phyloP scores from a whole-genome alignment of 129 eudicot species.

The Artemisia argyi region DNA sequence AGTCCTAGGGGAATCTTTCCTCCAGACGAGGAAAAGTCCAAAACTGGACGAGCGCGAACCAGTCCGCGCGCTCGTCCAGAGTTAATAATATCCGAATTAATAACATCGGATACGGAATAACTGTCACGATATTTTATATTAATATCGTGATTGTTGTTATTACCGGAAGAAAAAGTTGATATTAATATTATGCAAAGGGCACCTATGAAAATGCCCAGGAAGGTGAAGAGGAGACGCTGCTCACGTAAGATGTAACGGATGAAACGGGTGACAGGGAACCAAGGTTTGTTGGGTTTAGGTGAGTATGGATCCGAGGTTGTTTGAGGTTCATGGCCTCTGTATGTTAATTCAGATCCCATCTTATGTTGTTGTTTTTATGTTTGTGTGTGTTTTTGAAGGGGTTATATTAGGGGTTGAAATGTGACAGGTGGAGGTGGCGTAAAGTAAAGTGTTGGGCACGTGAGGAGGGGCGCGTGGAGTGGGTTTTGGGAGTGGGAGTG shows the following conservation, averaged over 20 bases:
- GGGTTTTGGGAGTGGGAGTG: background rate
- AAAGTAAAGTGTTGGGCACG: constrained; percentile 29
- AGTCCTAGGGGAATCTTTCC: constrained; percentile 80
- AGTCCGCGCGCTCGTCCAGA: too few species aligned
- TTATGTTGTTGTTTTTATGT: background rate
- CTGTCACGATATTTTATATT: constrained; percentile 19
- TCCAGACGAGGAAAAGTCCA: constrained; percentile 26
- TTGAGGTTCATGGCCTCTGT: constrained; percentile 42
- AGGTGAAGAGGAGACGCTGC: constrained; percentile 33
- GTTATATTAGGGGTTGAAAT: constrained; percentile 10
- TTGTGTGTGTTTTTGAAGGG: background rate
- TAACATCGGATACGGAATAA: constrained; percentile 26
- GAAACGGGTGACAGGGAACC: constrained; percentile 55
- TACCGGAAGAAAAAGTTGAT: constrained; percentile 26
- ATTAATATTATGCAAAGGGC: constrained; percentile 42
- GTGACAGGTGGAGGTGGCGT: constrained; percentile 36
- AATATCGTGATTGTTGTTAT: background rate
- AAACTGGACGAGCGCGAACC: too few species aligned
- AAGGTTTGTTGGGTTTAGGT: constrained; percentile 57
- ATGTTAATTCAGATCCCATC: constrained; percentile 50
- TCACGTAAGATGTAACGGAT: constrained; percentile 45
- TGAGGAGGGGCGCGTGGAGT: constrained; percentile 20
- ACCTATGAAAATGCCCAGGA: constrained; percentile 43
- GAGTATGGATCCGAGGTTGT: constrained; percentile 35
- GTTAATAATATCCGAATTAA: too few species aligned